Conservation (phyloP, 2,329 filamentous ascomycete species). For the Stachybotrys chartarum region DNA sequence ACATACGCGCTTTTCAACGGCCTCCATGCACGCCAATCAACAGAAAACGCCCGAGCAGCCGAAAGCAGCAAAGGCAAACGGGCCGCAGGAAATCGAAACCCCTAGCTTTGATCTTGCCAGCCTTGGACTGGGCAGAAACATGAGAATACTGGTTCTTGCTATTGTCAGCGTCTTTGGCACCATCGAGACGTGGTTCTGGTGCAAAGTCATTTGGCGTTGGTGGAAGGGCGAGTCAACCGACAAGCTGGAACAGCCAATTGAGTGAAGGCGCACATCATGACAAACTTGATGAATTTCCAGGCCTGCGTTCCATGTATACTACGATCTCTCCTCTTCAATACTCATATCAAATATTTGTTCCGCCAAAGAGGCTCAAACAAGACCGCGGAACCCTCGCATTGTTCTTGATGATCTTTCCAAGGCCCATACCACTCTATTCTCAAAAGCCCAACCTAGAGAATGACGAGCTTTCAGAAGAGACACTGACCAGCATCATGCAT, state of each 20-base stretch:
- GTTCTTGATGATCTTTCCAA: no score
- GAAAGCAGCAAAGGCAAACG: background rate
- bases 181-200: conserved; percentile 24
- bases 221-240: conserved; percentile 8
- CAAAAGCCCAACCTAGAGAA: no score
- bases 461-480: no score
- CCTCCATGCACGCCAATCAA: background rate
- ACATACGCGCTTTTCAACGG: background rate
- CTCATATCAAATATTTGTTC: no score
- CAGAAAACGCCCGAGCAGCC: background rate
- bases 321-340: no score
- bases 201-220: conserved; percentile 20
- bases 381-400: no score
- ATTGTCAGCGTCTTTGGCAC: conserved; percentile 21
- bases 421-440: no score
- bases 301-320: no score
- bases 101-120: conserved; percentile 17
- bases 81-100: background rate
- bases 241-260: background rate
- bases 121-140: conserved; percentile 19
- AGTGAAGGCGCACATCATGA: background rate
- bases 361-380: no score
- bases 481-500: no score
- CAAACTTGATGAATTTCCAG: no score
- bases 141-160: conserved; percentile 15